A percentile compares a stretch with the other conserved stretches of the same genome.
These are phyloP conservation scores for Neonectria magnoliae DNA, from an alignment of 2,329 filamentous ascomycete genomes.

Conservation along the genomic window DNA sequence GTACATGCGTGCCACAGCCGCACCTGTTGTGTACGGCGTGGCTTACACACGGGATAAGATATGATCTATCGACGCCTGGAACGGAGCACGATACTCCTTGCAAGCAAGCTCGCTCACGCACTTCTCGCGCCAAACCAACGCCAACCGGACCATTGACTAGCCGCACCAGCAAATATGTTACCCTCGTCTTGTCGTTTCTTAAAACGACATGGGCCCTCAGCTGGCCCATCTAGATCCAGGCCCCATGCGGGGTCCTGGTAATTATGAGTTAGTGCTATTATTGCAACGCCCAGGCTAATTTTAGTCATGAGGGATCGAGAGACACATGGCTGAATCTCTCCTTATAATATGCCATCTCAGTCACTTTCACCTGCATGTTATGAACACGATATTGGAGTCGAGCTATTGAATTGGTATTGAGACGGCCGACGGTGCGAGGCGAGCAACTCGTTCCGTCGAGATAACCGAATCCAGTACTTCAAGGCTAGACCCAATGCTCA, in stretches of 20 bases:
- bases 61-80: constrained; percentile 4
- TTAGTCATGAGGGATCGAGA: constrained; percentile 32
- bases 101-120: neutral
- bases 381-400: constrained; percentile 3
- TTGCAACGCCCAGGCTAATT: constrained; percentile 33
- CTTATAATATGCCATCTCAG: constrained; percentile 22
- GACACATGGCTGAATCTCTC: constrained; percentile 27
- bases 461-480: constrained; percentile 9
- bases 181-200: neutral
- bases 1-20: constrained; percentile 29
- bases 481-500: neutral
- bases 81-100: constrained; percentile 7
- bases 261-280: constrained; percentile 16
- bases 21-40: constrained; percentile 30
- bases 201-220: constrained; percentile 19
- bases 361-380: neutral
- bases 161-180: neutral
- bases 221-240: constrained; percentile 15
- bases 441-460: neutral
- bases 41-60: constrained; percentile 26
- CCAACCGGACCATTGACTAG: constrained; percentile 8
- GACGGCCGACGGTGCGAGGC: neutral
- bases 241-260: constrained; percentile 30
- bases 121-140: constrained; percentile 12
- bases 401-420: constrained; percentile 3